phyloP scores from a whole-genome alignment of 495 filamentous ascomycete genomes.

The Podospora tetraspora region DNA sequence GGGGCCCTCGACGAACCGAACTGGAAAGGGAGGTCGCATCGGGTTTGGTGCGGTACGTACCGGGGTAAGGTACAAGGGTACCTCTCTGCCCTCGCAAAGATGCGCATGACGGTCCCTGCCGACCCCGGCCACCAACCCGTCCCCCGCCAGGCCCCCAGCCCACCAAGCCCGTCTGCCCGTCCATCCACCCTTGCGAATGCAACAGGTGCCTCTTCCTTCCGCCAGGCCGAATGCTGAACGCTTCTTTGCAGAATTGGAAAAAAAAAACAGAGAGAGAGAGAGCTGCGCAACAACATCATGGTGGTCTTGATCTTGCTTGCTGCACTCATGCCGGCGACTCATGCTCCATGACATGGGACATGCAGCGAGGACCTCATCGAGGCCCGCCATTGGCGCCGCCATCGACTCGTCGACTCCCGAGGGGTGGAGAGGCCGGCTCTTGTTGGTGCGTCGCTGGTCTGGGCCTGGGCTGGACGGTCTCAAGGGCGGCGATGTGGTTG shows the following conservation, averaged over 20 bases:
- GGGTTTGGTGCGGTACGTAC: background rate
- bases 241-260: background rate
- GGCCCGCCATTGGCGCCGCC: background rate
- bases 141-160: background rate
- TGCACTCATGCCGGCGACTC: background rate
- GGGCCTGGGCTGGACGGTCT: constrained; percentile 13
- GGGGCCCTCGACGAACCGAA: background rate
- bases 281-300: too few relatives aligned
- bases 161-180: background rate
- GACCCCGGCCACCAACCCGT: background rate
- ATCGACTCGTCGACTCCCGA: background rate
- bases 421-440: background rate
- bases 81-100: background rate
- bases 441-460: constrained; percentile 10
- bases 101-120: background rate
- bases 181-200: background rate
- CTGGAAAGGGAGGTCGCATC: background rate
- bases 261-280: background rate
- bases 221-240: background rate
- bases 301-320: background rate
- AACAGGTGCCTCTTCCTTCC: background rate
- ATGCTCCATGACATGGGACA: background rate
- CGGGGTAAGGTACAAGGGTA: background rate
- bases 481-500: constrained; percentile 21
- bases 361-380: background rate